A percentile compares a stretch with the other conserved stretches of the same genome.
These are phyloP conservation scores for Macrocybe gigantea DNA, from an alignment of 768 basidiomycete genomes.

Conservation along the genomic window DNA sequence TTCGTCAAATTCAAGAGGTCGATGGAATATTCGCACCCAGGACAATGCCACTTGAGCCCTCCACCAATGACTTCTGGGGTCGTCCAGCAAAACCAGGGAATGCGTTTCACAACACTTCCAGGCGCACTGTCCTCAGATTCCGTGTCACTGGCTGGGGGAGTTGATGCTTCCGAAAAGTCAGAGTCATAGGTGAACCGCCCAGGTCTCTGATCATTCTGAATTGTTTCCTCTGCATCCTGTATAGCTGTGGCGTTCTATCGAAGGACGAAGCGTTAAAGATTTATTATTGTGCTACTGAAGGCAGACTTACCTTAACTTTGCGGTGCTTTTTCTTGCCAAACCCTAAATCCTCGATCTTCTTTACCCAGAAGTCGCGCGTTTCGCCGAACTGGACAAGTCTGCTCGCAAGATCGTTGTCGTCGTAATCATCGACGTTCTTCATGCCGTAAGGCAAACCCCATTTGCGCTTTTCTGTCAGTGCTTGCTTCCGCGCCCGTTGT, in stretches of 20 bases:
- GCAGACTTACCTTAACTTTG: conserved; percentile 7
- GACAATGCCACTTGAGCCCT: conserved; percentile 50
- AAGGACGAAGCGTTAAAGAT: not conserved
- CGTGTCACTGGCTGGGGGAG: conserved; percentile 35
- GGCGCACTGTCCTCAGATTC: conserved; percentile 19
- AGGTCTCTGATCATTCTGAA: not conserved
- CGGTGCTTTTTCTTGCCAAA: conserved; percentile 3
- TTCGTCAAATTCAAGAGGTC: conserved; percentile 37
- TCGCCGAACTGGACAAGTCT: conserved; percentile 26
- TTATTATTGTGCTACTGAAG: not conserved
- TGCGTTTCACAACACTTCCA: conserved; percentile 12
- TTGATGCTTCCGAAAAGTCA: conserved; percentile 53
- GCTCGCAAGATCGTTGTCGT: conserved; percentile 6
- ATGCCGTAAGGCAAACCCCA: conserved; percentile 29
- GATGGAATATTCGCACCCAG: conserved; percentile 39
- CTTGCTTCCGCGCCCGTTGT: conserved; percentile 22
- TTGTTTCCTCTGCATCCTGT: not conserved
- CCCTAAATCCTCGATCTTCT: conserved; percentile 13
- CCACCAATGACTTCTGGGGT: conserved; percentile 35
- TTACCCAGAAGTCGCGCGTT: conserved; percentile 22
- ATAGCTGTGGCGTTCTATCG: not conserved
- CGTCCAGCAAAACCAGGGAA: conserved; percentile 30
- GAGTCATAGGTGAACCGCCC: conserved; percentile 37
- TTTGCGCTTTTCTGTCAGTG: conserved; percentile 14
- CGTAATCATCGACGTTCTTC: conserved; percentile 13